Base-by-base conservation (phyloP, 768 basidiomycete genomes). In the Calocybe indica region DNA sequence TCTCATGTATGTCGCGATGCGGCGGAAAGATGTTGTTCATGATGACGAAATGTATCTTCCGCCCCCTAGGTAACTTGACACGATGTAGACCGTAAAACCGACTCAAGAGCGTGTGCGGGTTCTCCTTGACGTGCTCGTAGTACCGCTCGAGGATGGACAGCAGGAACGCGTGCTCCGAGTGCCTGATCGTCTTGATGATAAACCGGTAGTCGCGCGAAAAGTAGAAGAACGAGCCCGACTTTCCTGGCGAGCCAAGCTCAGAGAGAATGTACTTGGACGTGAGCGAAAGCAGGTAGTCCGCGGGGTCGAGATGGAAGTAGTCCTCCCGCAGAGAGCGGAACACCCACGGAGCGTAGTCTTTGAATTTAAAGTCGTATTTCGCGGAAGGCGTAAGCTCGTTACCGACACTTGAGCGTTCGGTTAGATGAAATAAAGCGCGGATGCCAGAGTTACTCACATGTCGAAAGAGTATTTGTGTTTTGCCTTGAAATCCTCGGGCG, bases 11-110 rank as follows among this genome's bases (percentile, higher is more conserved):
- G 63, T 99, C 96, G 54, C 92, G 83, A 68, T 98, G 95, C 0
- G 96, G 87, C 0, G 96, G 95, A 69, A 99, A 97, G 29, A 99
- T 77, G 64, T 99, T 99, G 73, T 98, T 99, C 93, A 98, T 97
- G 67, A 99, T 96, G 47, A 98, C 92, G 61, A 99, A 99, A 64
- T 99, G 96, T 45, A 99, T 99, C 70, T 99, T 99, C 39, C 78
- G 71, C 0, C 96, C 96, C 33, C 79, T 76, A 0, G 96, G 96
- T 0, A 99, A 78, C 70, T 99, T 99, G 50, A 99, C 96, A 47
- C 96, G 85, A 60, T 99, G 96, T 8, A 99, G 75, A 7, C 96
- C 96, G 62, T 98, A 99, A 66, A 99, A 98, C 14, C 96, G 76
- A 6, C 89, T 92, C 5, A 99, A 69, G 1, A 98, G 72, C 0